phyloP scores from a whole-genome alignment of 768 basidiomycete genomes.

The Thelephora ganbajun region DNA sequence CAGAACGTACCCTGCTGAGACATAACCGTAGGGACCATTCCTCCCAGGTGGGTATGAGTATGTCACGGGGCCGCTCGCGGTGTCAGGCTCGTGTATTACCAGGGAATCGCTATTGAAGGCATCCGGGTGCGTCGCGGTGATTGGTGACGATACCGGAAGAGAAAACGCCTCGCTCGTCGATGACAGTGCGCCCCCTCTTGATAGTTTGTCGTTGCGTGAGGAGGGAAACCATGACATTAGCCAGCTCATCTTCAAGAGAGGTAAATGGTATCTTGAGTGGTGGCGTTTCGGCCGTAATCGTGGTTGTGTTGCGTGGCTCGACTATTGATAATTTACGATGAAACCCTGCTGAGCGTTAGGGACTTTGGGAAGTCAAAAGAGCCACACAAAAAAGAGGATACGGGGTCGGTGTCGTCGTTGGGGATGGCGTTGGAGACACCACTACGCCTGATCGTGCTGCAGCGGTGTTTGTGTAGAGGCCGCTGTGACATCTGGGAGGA shows the following conservation, averaged over 20 bases:
- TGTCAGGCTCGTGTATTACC: slow-evolving; percentile 32
- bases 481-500: no score
- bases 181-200: slow-evolving; percentile 47
- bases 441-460: no score
- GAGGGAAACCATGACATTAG: slow-evolving; percentile 49
- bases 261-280: slow-evolving; percentile 2
- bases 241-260: slow-evolving; percentile 46
- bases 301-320: neutral
- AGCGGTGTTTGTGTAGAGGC: no score
- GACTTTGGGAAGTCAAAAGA: neutral
- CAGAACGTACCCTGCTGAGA: slow-evolving; percentile 35
- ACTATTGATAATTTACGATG: neutral
- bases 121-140: slow-evolving; percentile 37
- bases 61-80: slow-evolving; percentile 24
- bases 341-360: no score
- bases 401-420: no score
- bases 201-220: slow-evolving; percentile 28
- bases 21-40: slow-evolving; percentile 40
- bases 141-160: slow-evolving; percentile 61
- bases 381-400: neutral
- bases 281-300: neutral
- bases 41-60: slow-evolving; percentile 75
- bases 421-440: no score
- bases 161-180: slow-evolving; percentile 84
- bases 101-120: slow-evolving; percentile 44